A percentile compares a stretch with the other conserved stretches of the same genome.
phyloP scores from a whole-genome alignment of 2,329 filamentous ascomycete genomes.

The Diplocarpon mali region DNA sequence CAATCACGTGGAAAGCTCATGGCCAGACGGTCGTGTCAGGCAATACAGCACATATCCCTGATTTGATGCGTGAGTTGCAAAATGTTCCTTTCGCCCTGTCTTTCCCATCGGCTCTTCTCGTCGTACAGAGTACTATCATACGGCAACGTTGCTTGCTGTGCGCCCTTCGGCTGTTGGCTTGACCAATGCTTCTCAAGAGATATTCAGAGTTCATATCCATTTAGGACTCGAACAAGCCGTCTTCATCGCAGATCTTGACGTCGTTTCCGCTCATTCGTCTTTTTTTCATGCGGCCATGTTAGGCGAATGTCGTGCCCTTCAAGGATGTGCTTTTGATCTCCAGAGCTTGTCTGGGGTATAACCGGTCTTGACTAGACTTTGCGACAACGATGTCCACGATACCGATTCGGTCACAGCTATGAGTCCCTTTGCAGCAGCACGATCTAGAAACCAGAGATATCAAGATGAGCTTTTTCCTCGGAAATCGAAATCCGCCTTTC shows the following conservation, averaged over 20 bases:
- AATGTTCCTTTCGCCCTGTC: constrained; percentile 35
- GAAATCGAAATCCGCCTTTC: too few species aligned
- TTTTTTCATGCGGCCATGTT: constrained; percentile 61
- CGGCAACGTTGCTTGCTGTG: constrained; percentile 20
- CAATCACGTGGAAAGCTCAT: constrained; percentile 6
- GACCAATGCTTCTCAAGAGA: constrained; percentile 60
- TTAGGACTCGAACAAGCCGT: constrained; percentile 60
- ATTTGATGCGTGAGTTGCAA: neutral
- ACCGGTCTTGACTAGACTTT: constrained; percentile 52
- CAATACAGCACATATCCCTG: neutral
- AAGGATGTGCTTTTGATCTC: constrained; percentile 70
- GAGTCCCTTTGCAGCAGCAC: too few species aligned
- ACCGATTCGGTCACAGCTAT: too few species aligned
- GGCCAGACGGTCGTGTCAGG: constrained; percentile 2
- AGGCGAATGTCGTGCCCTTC: constrained; percentile 60
- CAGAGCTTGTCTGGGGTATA: constrained; percentile 72
- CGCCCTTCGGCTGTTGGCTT: neutral
- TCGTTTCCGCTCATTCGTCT: constrained; percentile 69
- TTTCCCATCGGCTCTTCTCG: neutral
- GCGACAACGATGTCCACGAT: too few species aligned
- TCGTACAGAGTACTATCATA: constrained; percentile 27
- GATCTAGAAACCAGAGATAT: too few species aligned
- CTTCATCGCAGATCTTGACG: constrained; percentile 47
- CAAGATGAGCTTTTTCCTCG: too few species aligned
- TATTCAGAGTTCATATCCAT: constrained; percentile 60